Conservation (phyloP, 176 grass and related monocot genomes). For the Panicum miliaceum region DNA sequence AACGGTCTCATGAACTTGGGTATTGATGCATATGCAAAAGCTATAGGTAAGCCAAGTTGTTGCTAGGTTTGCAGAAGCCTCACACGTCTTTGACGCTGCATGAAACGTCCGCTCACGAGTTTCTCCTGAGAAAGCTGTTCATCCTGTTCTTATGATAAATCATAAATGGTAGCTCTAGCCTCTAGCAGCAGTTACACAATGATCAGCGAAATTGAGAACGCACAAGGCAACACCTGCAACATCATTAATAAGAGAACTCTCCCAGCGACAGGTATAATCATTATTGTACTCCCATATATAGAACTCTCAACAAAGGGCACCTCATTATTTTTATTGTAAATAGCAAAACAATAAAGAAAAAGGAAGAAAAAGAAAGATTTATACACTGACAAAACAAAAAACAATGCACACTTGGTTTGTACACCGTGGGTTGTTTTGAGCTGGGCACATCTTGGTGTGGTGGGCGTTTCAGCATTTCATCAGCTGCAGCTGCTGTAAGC, state of each 20-base stretch:
- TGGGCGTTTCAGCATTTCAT: neutral
- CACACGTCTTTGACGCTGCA: neutral
- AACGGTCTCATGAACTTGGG: constrained; percentile 26
- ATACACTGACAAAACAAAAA: constrained; percentile 10
- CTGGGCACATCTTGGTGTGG: neutral
- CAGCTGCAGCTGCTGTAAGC: neutral
- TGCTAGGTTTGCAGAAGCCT: constrained; percentile 35
- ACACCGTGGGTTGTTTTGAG: neutral
- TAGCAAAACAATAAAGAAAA: neutral
- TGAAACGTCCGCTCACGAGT: neutral
- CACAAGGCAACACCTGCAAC: neutral
- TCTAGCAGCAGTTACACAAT: neutral
- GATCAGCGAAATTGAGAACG: neutral
- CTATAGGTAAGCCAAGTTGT: constrained; percentile 28
- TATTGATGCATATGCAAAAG: constrained; percentile 36
- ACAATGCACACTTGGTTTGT: neutral
- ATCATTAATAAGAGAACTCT: neutral
- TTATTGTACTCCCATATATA: constrained; percentile 9
- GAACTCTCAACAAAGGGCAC: neutral
- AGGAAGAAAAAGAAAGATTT: neutral
- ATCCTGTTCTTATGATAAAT: neutral
- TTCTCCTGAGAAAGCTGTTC: neutral
- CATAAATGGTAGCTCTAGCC: neutral
- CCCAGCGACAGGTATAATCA: no score
- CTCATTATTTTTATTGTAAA: constrained; percentile 26